Percentiles rank a stretch among this genome's conserved stretches.
These are phyloP conservation scores for Pestalotiopsis sp. DNA, from an alignment of 2,329 filamentous ascomycete genomes.

Conservation along the genomic window DNA sequence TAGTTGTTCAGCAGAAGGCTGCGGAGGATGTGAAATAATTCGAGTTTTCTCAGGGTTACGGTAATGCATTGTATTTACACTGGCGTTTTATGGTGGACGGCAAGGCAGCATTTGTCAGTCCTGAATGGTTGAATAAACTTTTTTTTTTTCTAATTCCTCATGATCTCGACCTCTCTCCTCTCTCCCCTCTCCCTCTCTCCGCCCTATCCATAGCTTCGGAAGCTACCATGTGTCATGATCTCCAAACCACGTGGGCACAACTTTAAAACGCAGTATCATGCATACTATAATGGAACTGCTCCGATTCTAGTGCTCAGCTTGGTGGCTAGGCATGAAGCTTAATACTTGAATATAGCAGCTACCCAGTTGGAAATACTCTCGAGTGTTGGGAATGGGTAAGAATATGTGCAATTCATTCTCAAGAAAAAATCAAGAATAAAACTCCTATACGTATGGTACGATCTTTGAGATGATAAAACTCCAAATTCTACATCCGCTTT, in stretches of 20 bases:
- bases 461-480: constrained; percentile 2
- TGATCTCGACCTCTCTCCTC: no score
- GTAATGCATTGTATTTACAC: neutral
- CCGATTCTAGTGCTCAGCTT: no score
- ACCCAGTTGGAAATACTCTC: no score
- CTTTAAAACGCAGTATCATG: no score
- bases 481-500: neutral
- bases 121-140: neutral
- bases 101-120: neutral
- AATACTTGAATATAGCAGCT: no score
- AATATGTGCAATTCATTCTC: neutral
- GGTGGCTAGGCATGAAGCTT: no score
- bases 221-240: no score
- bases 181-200: no score
- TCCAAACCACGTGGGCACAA: no score
- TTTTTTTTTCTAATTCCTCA: neutral
- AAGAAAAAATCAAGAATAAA: neutral
- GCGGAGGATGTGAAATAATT: neutral
- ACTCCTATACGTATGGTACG: constrained; percentile 4
- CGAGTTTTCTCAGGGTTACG: neutral
- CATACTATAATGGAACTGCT: no score
- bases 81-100: neutral
- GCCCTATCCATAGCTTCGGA: no score
- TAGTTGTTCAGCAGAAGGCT: neutral
- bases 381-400: no score